phyloP scores from a whole-genome alignment of 768 basidiomycete genomes.

The Glaciozyma martinii region DNA sequence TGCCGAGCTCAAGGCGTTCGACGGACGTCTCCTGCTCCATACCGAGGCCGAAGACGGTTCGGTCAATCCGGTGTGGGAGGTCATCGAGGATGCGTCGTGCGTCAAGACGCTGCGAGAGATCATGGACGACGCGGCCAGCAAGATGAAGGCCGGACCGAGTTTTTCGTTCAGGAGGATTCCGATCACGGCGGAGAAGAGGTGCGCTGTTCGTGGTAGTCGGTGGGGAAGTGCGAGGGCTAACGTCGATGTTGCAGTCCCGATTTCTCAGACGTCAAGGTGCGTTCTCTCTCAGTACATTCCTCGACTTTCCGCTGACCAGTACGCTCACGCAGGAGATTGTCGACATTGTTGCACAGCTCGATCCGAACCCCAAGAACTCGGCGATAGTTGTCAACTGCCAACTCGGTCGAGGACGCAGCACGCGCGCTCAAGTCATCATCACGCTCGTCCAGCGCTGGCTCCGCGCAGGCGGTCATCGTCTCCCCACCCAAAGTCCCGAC shows the following conservation, averaged over 20 bases:
- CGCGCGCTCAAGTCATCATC: slow-evolving; percentile 78
- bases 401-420: slow-evolving; percentile 78
- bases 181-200: slow-evolving; percentile 69
- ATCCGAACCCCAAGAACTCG: slow-evolving; percentile 32
- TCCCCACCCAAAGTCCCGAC: neutral
- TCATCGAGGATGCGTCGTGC: slow-evolving; percentile 44
- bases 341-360: slow-evolving; percentile 47
- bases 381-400: slow-evolving; percentile 89
- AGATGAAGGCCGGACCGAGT: slow-evolving; percentile 33
- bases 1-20: slow-evolving; percentile 69
- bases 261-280: slow-evolving; percentile 46
- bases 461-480: slow-evolving; percentile 13
- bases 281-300: no score
- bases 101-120: slow-evolving; percentile 79
- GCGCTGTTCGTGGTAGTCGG: no score
- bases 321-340: no score
- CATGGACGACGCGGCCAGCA: slow-evolving; percentile 49
- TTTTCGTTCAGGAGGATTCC: slow-evolving; percentile 77
- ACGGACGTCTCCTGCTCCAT: slow-evolving; percentile 75
- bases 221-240: no score
- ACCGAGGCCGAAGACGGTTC: slow-evolving; percentile 78
- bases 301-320: no score
- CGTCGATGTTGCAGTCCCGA: slow-evolving; percentile 36
- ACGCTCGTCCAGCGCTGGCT: slow-evolving; percentile 80
- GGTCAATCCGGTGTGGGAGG: slow-evolving; percentile 91